Percentiles rank a stretch among this genome's conserved stretches.
These are phyloP conservation scores for Termitomyces sp. DNA, from an alignment of 1,284 basidiomycete genomes.

Conservation along the genomic window DNA sequence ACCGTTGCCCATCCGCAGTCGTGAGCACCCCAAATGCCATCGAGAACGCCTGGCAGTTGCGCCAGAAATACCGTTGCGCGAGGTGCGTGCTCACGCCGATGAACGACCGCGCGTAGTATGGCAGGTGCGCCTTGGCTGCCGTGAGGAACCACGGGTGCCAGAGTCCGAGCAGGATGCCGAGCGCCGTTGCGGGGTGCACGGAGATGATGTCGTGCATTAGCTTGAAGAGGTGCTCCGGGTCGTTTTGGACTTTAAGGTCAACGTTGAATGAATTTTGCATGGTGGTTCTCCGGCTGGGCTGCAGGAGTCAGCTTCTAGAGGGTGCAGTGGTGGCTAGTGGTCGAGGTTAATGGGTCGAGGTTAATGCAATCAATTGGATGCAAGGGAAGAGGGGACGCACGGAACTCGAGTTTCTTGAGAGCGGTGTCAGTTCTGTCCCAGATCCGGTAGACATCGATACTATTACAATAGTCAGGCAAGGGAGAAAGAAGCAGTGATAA, in stretches of 20 bases:
- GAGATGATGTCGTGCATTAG: conserved; percentile 80
- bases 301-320: too few relatives aligned
- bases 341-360: too few relatives aligned
- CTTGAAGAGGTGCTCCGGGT: conserved; percentile 81
- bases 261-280: conserved; percentile 89
- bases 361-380: too few relatives aligned
- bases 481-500: too few relatives aligned
- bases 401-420: too few relatives aligned
- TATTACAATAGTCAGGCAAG: too few relatives aligned
- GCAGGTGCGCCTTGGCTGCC: conserved; percentile 71
- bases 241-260: conserved; percentile 92
- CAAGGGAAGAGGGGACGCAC: too few relatives aligned
- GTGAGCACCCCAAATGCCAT: conserved; percentile 77
- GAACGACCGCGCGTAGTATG: conserved; percentile 81
- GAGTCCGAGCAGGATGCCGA: conserved; percentile 86
- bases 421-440: too few relatives aligned
- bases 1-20: conserved; percentile 68
- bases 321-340: too few relatives aligned
- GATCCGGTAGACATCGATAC: too few relatives aligned
- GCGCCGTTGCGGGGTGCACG: conserved; percentile 55
- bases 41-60: conserved; percentile 84
- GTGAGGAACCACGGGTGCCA: conserved; percentile 93
- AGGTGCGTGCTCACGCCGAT: conserved; percentile 72
- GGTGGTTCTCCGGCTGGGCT: conserved; percentile 81
- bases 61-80: conserved; percentile 88